These are phyloP conservation scores for Teratosphaeriaceae sp. DNA, from an alignment of 2,329 filamentous ascomycete species.

Conservation along the genomic window DNA sequence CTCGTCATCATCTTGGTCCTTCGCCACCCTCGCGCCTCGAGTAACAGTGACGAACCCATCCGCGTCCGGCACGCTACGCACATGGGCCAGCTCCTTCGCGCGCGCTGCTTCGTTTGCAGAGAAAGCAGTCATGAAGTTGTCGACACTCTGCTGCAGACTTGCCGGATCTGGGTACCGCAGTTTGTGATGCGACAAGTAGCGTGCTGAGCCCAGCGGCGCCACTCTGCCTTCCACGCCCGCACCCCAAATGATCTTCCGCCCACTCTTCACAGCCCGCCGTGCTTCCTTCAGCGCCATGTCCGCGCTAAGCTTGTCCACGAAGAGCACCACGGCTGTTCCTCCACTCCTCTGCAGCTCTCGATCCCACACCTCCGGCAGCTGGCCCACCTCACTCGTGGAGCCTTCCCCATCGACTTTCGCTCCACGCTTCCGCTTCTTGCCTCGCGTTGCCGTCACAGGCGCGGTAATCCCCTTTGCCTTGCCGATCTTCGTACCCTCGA, in stretches of 20 bases:
- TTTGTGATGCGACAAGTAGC: constrained; percentile 58
- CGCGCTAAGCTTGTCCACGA: constrained; percentile 76
- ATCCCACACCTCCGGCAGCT: constrained; percentile 53
- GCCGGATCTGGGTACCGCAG: constrained; percentile 63
- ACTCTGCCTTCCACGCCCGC: constrained; percentile 51
- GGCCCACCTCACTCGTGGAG: constrained; percentile 43
- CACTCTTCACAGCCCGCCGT: constrained; percentile 51
- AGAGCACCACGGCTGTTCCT: constrained; percentile 70
- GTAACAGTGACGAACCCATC: constrained; percentile 94
- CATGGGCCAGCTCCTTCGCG: constrained; percentile 53
- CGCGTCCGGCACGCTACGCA: constrained; percentile 77
- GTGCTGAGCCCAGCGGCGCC: constrained; percentile 48
- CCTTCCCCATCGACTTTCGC: constrained; percentile 32
- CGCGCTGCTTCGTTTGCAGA: constrained; percentile 58
- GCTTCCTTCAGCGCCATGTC: constrained; percentile 71
- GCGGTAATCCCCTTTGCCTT: constrained; percentile 30
- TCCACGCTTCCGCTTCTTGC: constrained; percentile 53
- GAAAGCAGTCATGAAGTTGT: constrained; percentile 82
- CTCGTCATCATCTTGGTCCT: constrained; percentile 59
- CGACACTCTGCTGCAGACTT: constrained; percentile 65
- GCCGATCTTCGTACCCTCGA: constrained; percentile 58
- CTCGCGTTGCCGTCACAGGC: constrained; percentile 29
- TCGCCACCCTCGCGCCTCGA: constrained; percentile 65
- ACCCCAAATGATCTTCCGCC: constrained; percentile 62
- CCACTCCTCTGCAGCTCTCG: constrained; percentile 65